These are phyloP conservation scores for Cladophialophora immunda DNA, from an alignment of 2,329 filamentous ascomycete species.

Conservation along the genomic window DNA sequence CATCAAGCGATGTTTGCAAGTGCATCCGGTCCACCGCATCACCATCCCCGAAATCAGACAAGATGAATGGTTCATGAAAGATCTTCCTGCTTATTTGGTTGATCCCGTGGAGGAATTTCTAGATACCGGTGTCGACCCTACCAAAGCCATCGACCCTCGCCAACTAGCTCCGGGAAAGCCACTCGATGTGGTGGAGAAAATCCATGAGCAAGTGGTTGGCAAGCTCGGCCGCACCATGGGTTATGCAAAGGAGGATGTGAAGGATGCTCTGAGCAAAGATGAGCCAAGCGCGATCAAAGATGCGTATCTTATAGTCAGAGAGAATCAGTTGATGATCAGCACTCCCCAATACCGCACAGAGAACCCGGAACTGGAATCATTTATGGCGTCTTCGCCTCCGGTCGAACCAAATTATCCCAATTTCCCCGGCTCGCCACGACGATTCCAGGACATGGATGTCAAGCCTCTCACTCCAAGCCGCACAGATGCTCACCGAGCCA, in stretches of 20 bases:
- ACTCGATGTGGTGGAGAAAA: slow-evolving; percentile 81
- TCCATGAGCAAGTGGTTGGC: slow-evolving; percentile 90
- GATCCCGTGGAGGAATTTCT: slow-evolving; percentile 90
- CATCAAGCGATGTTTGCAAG: slow-evolving; percentile 88
- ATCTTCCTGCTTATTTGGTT: slow-evolving; percentile 85
- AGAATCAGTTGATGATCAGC: slow-evolving; percentile 88
- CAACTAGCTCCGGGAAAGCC: slow-evolving; percentile 82
- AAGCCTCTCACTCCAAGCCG: slow-evolving; percentile 39
- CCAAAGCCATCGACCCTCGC: slow-evolving; percentile 85
- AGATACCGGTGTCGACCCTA: slow-evolving; percentile 92
- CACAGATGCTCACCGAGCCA: slow-evolving; percentile 31
- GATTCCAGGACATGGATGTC: slow-evolving; percentile 32
- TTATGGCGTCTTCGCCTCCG: slow-evolving; percentile 65
- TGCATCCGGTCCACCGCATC: slow-evolving; percentile 87
- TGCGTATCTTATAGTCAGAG: slow-evolving; percentile 95
- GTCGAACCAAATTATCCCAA: slow-evolving; percentile 49
- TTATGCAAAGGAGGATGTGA: slow-evolving; percentile 92
- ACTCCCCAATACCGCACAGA: slow-evolving; percentile 64
- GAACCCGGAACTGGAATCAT: slow-evolving; percentile 57
- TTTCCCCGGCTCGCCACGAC: slow-evolving; percentile 34
- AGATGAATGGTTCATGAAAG: slow-evolving; percentile 92
- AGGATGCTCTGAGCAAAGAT: slow-evolving; percentile 88
- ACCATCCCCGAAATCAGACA: slow-evolving; percentile 92
- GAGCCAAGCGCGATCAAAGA: slow-evolving; percentile 99
- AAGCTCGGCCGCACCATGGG: slow-evolving; percentile 99